These are phyloP conservation scores for Aspergillus nidulans DNA, from an alignment of 495 filamentous ascomycete genomes.

Conservation along the genomic window DNA sequence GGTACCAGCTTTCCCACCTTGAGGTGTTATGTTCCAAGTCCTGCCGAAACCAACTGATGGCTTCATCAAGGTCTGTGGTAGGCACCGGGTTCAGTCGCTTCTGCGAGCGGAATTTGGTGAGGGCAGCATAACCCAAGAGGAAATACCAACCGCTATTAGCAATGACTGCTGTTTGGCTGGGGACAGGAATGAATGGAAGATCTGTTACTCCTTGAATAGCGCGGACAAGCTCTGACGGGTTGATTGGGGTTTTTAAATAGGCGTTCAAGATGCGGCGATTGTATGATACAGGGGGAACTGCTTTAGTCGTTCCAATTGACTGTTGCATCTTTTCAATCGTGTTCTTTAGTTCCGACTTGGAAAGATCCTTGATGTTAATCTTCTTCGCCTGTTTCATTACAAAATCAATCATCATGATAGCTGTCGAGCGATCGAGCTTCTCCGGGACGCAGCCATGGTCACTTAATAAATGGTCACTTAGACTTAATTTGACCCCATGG, in stretches of 20 bases:
- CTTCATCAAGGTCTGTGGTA: conserved; percentile 82
- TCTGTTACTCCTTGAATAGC: conserved; percentile 71
- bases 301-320: conserved; percentile 61
- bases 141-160: conserved; percentile 91
- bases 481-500: conserved; percentile 74
- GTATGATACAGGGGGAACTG: conserved; percentile 62
- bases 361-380: conserved; percentile 85
- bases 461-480: conserved; percentile 58
- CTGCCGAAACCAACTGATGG: conserved; percentile 72
- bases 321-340: conserved; percentile 88
- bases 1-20: conserved; percentile 95
- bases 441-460: conserved; percentile 76
- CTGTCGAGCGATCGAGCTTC: conserved; percentile 68
- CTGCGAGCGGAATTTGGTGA: conserved; percentile 83
- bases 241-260: conserved; percentile 74
- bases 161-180: conserved; percentile 50
- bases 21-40: conserved; percentile 82
- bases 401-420: conserved; percentile 74
- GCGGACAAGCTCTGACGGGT: conserved; percentile 74
- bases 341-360: conserved; percentile 80
- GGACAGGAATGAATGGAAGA: conserved; percentile 48
- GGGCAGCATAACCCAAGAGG: conserved; percentile 77
- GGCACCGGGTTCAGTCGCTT: conserved; percentile 72
- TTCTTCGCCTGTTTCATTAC: conserved; percentile 73
- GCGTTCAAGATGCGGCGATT: conserved; percentile 71